Evolutionary conservation across 306 rosid genomes (phyloP), one percentile per base, ranked within the genome.

Genomic region (Cotoneaster glaucophyllus): DNA sequence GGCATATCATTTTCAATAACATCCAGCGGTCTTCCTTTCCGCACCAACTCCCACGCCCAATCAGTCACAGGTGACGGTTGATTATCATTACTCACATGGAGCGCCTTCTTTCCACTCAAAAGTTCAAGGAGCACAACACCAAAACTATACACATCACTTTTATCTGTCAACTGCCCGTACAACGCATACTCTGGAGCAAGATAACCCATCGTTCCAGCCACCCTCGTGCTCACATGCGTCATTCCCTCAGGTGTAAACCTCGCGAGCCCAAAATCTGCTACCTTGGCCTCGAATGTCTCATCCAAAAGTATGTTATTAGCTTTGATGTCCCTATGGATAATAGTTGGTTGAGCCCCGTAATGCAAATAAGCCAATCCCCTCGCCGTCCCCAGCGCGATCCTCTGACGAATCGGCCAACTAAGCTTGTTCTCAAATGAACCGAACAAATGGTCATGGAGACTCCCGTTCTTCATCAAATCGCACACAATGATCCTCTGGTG

Each of bases 191-290:
- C 99, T 0, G 99, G 99, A 39, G 99, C 97, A 48, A 95, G 92
- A 89, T 92, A 95, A 10, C 99, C 97, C 97, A 95, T 84, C 0
- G 99, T 95, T 29, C 99, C 99, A 5, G 99, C 99, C 1, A 95
- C 99, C 72, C 99, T 85, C 0, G 99, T 95, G 80, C 99, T 95
- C 93, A 95, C 65, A 67, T 95, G 99, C 0, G 99, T 92, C 93
- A 89, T 85, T 24, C 97, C 97, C 79, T 95, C 97, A 0, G 96
- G 97, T 11, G 91, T 90, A 71, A 95, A 95, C 91, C 83, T 92
- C 0, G 99, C 99, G 5, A 95, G 87, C 43, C 99, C 99, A 21
- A 95, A 95, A 69, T 95, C 99, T 0, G 99, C 99, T 0, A 95
- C 99, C 73, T 89, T 90, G 6, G 97, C 93, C 15, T 89, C 97